Evolutionary conservation across 2,329 filamentous ascomycete genomes (phyloP).

Genomic region (Biscogniauxia marginata): DNA sequence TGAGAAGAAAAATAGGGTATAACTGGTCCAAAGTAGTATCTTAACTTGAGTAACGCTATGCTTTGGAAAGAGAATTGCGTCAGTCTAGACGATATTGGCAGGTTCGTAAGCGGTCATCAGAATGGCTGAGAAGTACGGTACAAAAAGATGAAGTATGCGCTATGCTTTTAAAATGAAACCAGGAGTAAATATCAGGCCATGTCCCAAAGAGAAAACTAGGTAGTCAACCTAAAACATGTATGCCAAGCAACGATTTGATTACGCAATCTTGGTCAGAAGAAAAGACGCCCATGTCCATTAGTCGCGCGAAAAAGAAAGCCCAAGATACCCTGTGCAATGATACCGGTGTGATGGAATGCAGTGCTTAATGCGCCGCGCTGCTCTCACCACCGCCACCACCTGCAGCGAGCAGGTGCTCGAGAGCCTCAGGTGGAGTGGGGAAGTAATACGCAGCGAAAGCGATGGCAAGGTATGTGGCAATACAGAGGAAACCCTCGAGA

Average conservation of each 20-base stretch:
- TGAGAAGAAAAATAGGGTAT: not conserved
- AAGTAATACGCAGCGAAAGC: constrained; percentile 59
- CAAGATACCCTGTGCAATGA: too few species aligned
- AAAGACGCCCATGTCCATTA: not conserved
- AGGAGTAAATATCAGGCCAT: not conserved
- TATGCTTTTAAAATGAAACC: not conserved
- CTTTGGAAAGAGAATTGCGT: not conserved
- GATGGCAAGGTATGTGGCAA: constrained; percentile 64
- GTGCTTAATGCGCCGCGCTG: not conserved
- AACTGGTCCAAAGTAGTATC: not conserved
- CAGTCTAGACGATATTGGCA: not conserved
- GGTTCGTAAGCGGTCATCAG: not conserved
- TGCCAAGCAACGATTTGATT: not conserved
- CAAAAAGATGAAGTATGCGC: not conserved
- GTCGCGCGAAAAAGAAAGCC: not conserved
- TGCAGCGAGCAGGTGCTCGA: constrained; percentile 39
- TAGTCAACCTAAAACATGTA: not conserved
- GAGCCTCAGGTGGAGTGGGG: constrained; percentile 57
- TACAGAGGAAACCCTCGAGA: constrained; percentile 78
- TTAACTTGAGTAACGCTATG: not conserved
- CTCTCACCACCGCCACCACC: too few species aligned
- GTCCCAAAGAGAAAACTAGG: not conserved
- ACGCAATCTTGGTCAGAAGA: not conserved
- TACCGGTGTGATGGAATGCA: too few species aligned
- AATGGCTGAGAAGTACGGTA: not conserved